These are phyloP conservation scores for Apophysomyces elegans DNA, from an alignment of 371 early-diverging fungal species.

Conservation along the genomic window DNA sequence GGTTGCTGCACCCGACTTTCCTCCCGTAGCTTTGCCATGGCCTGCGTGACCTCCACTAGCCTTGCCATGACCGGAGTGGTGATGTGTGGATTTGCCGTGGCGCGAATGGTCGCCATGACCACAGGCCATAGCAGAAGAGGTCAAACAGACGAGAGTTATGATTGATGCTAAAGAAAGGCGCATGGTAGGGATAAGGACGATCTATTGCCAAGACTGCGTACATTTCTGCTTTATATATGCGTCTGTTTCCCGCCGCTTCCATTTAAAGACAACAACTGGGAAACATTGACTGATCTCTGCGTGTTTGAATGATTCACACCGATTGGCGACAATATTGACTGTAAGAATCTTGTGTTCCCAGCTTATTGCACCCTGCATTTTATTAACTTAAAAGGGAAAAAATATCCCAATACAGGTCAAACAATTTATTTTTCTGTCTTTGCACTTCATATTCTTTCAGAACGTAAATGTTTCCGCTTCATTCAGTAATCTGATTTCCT, in stretches of 20 bases:
- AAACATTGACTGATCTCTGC: not conserved
- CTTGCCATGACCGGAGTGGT: not conserved
- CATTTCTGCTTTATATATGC: not conserved
- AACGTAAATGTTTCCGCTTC: conserved; percentile 22
- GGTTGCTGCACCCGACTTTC: conserved; percentile 10
- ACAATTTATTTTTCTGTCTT: not conserved
- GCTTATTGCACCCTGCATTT: not conserved
- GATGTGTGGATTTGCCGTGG: not conserved
- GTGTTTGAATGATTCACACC: not conserved
- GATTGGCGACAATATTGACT: not conserved
- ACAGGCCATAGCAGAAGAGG: conserved; percentile 1
- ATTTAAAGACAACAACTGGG: not conserved
- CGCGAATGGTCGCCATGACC: not conserved
- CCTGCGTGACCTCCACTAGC: not conserved
- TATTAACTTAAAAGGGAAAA: conserved; percentile 4
- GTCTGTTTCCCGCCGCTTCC: not conserved
- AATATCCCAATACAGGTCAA: not conserved
- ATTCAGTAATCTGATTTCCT: conserved; percentile 50
- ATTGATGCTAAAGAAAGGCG: conserved; percentile 9
- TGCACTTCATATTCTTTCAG: not conserved
- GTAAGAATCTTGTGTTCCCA: not conserved
- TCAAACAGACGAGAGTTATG: conserved; percentile 6
- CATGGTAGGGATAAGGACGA: conserved; percentile 7
- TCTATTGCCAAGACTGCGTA: not conserved
- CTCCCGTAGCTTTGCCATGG: conserved; percentile 7